Evolutionary conservation across 2,329 filamentous ascomycete species (phyloP).

Genomic region (Septoria linicola): DNA sequence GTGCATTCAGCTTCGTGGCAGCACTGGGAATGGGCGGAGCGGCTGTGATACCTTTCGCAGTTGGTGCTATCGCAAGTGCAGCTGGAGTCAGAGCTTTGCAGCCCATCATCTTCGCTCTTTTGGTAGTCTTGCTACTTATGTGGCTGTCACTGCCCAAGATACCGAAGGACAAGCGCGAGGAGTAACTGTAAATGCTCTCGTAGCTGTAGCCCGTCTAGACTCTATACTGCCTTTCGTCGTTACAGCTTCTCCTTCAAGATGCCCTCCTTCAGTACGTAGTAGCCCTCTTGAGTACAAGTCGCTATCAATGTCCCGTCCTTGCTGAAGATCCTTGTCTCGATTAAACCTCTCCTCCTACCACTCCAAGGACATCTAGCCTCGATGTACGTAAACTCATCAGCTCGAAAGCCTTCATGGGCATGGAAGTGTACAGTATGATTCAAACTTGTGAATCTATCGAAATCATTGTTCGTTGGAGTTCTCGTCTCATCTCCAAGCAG

Average conservation of each 20-base stretch:
- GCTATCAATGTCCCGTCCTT: slow-evolving; percentile 69
- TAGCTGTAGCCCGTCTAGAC: neutral
- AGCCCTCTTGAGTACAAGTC: slow-evolving; percentile 71
- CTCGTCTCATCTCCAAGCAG: slow-evolving; percentile 12
- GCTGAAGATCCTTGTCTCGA: slow-evolving; percentile 68
- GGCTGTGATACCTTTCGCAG: slow-evolving; percentile 36
- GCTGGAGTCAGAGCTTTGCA: slow-evolving; percentile 59
- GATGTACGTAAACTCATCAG: slow-evolving; percentile 68
- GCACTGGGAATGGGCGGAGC: slow-evolving; percentile 26
- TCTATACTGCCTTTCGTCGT: slow-evolving; percentile 4
- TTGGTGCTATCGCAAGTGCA: slow-evolving; percentile 40
- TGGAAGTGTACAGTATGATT: slow-evolving; percentile 60
- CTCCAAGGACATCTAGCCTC: slow-evolving; percentile 77
- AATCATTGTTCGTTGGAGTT: slow-evolving; percentile 4
- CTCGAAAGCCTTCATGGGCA: slow-evolving; percentile 44
- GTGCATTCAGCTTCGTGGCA: too few species aligned
- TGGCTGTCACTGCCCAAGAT: slow-evolving; percentile 24
- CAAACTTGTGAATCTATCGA: slow-evolving; percentile 17
- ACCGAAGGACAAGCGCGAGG: slow-evolving; percentile 32
- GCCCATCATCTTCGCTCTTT: slow-evolving; percentile 47
- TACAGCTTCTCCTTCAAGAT: slow-evolving; percentile 2
- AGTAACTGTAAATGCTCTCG: slow-evolving; percentile 5
- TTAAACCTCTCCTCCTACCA: slow-evolving; percentile 68
- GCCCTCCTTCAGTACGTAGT: slow-evolving; percentile 19
- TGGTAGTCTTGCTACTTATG: slow-evolving; percentile 18